Evolutionary conservation across 2,329 filamentous ascomycete species (phyloP).

Genomic region (Aspergillus sp.): DNA sequence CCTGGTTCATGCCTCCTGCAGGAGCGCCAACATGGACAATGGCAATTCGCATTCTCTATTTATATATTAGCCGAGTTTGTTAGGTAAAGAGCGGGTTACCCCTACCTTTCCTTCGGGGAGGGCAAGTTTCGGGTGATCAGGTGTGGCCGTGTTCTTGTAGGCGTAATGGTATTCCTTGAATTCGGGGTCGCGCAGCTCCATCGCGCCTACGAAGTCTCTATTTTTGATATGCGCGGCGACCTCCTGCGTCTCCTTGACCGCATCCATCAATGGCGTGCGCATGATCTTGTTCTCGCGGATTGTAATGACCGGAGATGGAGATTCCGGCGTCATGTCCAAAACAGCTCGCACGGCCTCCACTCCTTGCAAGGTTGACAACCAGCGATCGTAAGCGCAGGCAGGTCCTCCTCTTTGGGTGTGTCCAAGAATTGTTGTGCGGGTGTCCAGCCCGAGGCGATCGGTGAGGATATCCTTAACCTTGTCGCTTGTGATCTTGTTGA

Average conservation of each 20-base stretch:
- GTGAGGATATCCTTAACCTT: slow-evolving; percentile 89
- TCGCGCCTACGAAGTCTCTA: slow-evolving; percentile 84
- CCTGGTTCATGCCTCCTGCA: slow-evolving; percentile 97
- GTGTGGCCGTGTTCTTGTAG: slow-evolving; percentile 87
- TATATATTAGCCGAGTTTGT: slow-evolving; percentile 20
- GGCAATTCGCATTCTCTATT: slow-evolving; percentile 81
- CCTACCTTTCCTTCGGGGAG: slow-evolving; percentile 71
- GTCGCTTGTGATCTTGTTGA: slow-evolving; percentile 77
- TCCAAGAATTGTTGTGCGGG: slow-evolving; percentile 88
- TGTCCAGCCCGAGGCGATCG: slow-evolving; percentile 78
- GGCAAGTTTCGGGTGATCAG: slow-evolving; percentile 67
- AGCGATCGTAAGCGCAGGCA: slow-evolving; percentile 90
- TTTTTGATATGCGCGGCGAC: slow-evolving; percentile 78
- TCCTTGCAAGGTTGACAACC: slow-evolving; percentile 88
- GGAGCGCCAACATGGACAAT: slow-evolving; percentile 97
- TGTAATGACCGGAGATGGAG: slow-evolving; percentile 90
- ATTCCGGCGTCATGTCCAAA: slow-evolving; percentile 82
- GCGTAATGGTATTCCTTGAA: slow-evolving; percentile 90
- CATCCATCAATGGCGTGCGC: slow-evolving; percentile 82
- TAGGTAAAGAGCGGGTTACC: background rate
- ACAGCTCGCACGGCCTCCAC: slow-evolving; percentile 93
- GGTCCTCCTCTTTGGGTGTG: slow-evolving; percentile 96
- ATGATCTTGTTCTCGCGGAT: slow-evolving; percentile 98
- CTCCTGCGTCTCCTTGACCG: slow-evolving; percentile 80
- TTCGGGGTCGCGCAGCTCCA: slow-evolving; percentile 85